Base-by-base conservation (phyloP, 129 eudicot genomes). In the Dittrichia graveolens region DNA sequence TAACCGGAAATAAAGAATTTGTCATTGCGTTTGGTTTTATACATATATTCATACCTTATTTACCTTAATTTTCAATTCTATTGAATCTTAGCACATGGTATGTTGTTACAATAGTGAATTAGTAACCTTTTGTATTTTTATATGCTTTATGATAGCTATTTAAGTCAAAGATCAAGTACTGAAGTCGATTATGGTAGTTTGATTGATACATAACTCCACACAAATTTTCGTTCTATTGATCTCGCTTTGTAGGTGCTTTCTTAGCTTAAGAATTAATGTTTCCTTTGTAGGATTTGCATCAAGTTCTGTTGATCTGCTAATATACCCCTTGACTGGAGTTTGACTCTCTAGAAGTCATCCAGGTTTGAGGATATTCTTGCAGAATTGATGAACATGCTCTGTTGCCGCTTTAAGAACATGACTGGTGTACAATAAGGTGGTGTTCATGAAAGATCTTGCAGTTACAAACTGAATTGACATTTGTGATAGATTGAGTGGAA, bases 401-500 rank as follows among this genome's bases (percentile, higher is more conserved):
- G 44, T 7, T 78, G 72, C 56, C 18, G 5, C 2, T 2, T n/a
- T 7, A 14, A 10, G 37, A 47, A 46, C 45, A 54, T 15, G 60
- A 41, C 62, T 74, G 61, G 63, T 44, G 41, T 24, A 24, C 31
- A 79, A 67, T 60, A 42, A 54, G 70, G 71, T 49, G 55, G 65
- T 7, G 12, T 41, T 53, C 57, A 34, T 58, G 62, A 68, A 81
- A 79, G 91, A 85, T 68, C 73, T 85, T 91, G 82, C 79, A 58
- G 67, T 67, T 71, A 7, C 87, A 71, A 41, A 73, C 81, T 80
- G 87, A 87, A 77, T 73, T 81, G 48, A 78, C 69, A 70, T 71
- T 71, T 84, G 78, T 39, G 80, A 87, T 79, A 76, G 81, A 72
- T 85, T 80, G 10, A 83, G 81, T 49, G 84, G 88, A 74, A 82